Conservation (phyloP, 2,329 filamentous ascomycete species). For the Cercospora sp. region DNA sequence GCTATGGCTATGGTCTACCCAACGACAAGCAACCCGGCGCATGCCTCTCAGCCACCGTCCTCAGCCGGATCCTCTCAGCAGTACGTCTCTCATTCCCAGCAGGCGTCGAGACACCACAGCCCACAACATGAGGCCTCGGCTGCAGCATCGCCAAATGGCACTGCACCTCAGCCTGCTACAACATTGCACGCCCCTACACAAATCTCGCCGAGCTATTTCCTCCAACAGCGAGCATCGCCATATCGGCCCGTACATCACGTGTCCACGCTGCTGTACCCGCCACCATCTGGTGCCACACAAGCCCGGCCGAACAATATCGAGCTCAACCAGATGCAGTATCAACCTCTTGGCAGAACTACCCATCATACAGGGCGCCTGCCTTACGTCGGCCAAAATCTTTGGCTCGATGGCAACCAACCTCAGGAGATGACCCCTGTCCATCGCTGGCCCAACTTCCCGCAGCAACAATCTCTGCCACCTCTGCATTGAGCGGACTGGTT, state of each 20-base stretch:
- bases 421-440: slow-evolving; percentile 37
- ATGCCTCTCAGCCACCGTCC: slow-evolving; percentile 39
- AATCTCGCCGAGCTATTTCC: slow-evolving; percentile 82
- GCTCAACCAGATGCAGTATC: slow-evolving; percentile 54
- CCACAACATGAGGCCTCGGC: slow-evolving; percentile 55
- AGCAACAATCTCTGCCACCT: slow-evolving; percentile 19
- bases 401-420: slow-evolving; percentile 36
- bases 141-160: slow-evolving; percentile 68
- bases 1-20: slow-evolving; percentile 77
- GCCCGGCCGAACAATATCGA: slow-evolving; percentile 46
- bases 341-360: slow-evolving; percentile 49
- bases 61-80: slow-evolving; percentile 29
- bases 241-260: slow-evolving; percentile 89
- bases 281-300: slow-evolving; percentile 75
- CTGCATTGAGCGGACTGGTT: not conserved
- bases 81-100: slow-evolving; percentile 29
- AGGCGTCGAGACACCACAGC: slow-evolving; percentile 53
- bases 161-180: slow-evolving; percentile 56
- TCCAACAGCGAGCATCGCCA: slow-evolving; percentile 85
- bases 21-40: slow-evolving; percentile 55
- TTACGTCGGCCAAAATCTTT: slow-evolving; percentile 40
- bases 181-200: slow-evolving; percentile 57
- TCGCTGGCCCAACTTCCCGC: slow-evolving; percentile 34
- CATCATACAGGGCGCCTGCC: slow-evolving; percentile 49
- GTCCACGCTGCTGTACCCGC: slow-evolving; percentile 86